Percentiles rank a stretch among this genome's conserved stretches.
phyloP scores from a whole-genome alignment of 2,329 filamentous ascomycete genomes.

The Cordyceps sp. region DNA sequence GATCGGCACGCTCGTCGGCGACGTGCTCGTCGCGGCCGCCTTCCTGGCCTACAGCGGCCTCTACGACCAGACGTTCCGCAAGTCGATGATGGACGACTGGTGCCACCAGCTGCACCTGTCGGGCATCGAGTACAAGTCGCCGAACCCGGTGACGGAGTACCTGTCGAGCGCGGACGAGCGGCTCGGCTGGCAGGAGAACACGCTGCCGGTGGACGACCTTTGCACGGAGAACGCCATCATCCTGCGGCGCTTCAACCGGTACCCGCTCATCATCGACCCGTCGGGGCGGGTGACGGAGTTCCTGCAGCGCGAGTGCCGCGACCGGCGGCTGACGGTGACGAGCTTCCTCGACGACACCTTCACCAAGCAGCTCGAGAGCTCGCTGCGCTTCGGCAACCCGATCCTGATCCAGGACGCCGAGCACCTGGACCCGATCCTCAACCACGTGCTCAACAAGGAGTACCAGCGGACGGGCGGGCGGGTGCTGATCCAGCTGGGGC shows the following conservation, averaged over 20 bases:
- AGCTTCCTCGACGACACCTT: constrained; percentile 98
- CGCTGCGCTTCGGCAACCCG: constrained; percentile 91
- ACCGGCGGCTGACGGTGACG: constrained; percentile 84
- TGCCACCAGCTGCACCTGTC: constrained; percentile 81
- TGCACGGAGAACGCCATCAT: constrained; percentile 98
- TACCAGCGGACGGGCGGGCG: constrained; percentile 97
- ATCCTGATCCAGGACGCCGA: constrained; percentile 98
- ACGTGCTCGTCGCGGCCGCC: constrained; percentile 88
- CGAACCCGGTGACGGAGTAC: constrained; percentile 91
- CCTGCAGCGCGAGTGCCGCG: constrained; percentile 84
- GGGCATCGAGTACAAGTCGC: constrained; percentile 83
- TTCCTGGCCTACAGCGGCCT: constrained; percentile 95
- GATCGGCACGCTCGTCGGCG: constrained; percentile 88
- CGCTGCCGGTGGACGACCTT: constrained; percentile 84
- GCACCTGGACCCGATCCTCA: constrained; percentile 89
- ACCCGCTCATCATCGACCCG: constrained; percentile 95
- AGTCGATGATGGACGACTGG: constrained; percentile 97
- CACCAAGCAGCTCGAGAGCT: constrained; percentile 94
- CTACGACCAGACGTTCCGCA: constrained; percentile 95
- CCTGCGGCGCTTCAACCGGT: constrained; percentile 93
- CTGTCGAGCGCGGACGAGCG: constrained; percentile 92
- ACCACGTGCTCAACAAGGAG: constrained; percentile 97
- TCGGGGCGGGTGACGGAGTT: constrained; percentile 92
- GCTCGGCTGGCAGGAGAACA: constrained; percentile 86
- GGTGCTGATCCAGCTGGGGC: constrained; percentile 94